A percentile compares a stretch with the other conserved stretches of the same genome.
These are phyloP conservation scores for Pseudopithomyces maydicus DNA, from an alignment of 2,329 filamentous ascomycete genomes.

Conservation along the genomic window DNA sequence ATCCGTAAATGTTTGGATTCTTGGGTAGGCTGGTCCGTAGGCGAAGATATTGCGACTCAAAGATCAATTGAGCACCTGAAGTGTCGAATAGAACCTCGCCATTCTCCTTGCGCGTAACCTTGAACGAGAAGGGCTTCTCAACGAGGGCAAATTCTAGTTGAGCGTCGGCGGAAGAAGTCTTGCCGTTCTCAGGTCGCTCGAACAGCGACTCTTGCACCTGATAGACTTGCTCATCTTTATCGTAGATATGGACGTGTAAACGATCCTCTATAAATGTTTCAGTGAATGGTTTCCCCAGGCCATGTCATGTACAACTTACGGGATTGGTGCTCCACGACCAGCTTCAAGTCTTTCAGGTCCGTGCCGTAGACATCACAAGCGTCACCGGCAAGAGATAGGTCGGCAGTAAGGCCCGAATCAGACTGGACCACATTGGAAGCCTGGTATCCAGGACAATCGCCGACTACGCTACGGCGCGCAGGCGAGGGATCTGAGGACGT, in stretches of 20 bases:
- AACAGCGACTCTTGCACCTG: conserved; percentile 75
- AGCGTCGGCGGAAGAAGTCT: conserved; percentile 39
- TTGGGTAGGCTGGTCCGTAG: conserved; percentile 72
- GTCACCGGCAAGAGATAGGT: conserved; percentile 70
- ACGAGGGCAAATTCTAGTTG: conserved; percentile 61
- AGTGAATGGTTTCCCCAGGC: conserved; percentile 9
- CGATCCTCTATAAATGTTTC: conserved; percentile 58
- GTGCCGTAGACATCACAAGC: conserved; percentile 66
- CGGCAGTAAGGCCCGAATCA: conserved; percentile 66
- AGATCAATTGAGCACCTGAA: conserved; percentile 68
- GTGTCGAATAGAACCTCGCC: conserved; percentile 72
- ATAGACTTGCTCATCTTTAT: conserved; percentile 71
- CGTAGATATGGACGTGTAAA: conserved; percentile 77
- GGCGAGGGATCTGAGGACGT: conserved; percentile 4
- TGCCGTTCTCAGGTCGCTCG: conserved; percentile 59
- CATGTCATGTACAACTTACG: conserved; percentile 45
- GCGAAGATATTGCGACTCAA: conserved; percentile 78
- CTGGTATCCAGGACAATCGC: conserved; percentile 70
- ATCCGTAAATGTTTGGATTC: conserved; percentile 74
- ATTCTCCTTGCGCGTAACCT: conserved; percentile 62
- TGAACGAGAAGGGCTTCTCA: conserved; percentile 70
- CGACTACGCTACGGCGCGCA: conserved; percentile 29
- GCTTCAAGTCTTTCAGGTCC: conserved; percentile 61
- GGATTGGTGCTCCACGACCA: conserved; percentile 66
- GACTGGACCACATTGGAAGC: conserved; percentile 64